Conservation (phyloP, 345 rosid genomes). For the Melaleuca alternifolia region DNA sequence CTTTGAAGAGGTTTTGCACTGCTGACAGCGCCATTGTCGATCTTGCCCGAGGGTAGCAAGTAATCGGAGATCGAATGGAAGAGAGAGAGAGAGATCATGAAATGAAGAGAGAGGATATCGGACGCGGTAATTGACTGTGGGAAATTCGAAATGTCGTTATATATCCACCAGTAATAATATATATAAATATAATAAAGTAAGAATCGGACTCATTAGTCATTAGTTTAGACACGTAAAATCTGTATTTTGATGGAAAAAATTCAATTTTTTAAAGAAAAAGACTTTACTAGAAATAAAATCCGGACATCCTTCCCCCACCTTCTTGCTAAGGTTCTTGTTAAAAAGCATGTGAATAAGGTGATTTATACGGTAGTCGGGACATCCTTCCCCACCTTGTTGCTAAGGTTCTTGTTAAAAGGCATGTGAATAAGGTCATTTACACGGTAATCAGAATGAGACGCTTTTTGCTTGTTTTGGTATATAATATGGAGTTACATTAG, state of each 20-base stretch:
- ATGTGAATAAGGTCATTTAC: fast-evolving
- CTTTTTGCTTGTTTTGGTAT: no score
- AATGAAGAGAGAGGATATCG: not conserved
- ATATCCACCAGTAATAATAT: not conserved
- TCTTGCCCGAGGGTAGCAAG: not conserved
- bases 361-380: fast-evolving
- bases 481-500: no score
- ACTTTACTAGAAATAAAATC: not conserved
- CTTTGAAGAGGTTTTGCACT: constrained; percentile 30
- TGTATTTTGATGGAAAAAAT: not conserved
- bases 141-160: constrained; percentile 1
- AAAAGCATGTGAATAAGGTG: fast-evolving
- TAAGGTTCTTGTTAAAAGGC: not conserved
- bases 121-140: not conserved
- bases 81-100: not conserved
- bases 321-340: not conserved
- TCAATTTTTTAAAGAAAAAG: fast-evolving
- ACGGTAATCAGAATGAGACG: no score
- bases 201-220: not conserved
- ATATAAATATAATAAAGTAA: not conserved
- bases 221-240: not conserved
- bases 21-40: constrained; percentile 30
- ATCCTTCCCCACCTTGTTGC: not conserved
- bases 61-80: not conserved
- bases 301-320: not conserved